Evolutionary conservation across 2,329 filamentous ascomycete species (phyloP).

Genomic region (Colletotrichum acutatum): DNA sequence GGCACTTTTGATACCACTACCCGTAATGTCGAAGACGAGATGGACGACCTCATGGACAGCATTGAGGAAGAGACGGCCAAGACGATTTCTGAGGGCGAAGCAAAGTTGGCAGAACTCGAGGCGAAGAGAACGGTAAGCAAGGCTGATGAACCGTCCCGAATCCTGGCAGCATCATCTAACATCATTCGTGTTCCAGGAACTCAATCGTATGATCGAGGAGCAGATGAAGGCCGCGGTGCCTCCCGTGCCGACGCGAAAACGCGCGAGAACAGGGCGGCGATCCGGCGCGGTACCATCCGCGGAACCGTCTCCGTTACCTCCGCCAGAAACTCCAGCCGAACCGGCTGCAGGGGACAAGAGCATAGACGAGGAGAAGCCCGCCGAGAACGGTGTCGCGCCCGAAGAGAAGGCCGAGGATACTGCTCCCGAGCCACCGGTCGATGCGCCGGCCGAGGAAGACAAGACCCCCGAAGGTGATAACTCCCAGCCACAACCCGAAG

Average conservation of each 20-base stretch:
- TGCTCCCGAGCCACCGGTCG: not conserved
- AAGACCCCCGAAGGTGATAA: slow-evolving; percentile 23
- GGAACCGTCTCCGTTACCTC: slow-evolving; percentile 21
- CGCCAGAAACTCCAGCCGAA: not conserved
- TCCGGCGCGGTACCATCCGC: not conserved
- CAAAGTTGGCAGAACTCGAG: slow-evolving; percentile 47
- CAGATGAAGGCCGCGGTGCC: slow-evolving; percentile 49
- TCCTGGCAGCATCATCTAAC: slow-evolving; percentile 4
- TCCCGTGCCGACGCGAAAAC: slow-evolving; percentile 38
- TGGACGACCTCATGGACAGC: slow-evolving; percentile 46
- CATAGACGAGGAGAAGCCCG: not conserved
- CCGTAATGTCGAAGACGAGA: slow-evolving; percentile 48
- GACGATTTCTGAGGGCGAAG: slow-evolving; percentile 44
- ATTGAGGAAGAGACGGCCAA: slow-evolving; percentile 46
- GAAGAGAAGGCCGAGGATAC: not conserved
- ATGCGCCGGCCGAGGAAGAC: slow-evolving; percentile 12
- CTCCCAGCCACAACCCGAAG: slow-evolving; percentile 30
- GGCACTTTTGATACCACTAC: slow-evolving; percentile 44
- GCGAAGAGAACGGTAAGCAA: slow-evolving; percentile 44
- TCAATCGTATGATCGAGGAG: slow-evolving; percentile 56
- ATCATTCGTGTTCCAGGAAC: slow-evolving; percentile 44
- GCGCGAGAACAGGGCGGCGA: slow-evolving; percentile 24
- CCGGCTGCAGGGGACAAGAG: not conserved
- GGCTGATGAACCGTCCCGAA: not conserved
- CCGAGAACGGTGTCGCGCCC: not conserved